Conservation (phyloP, 495 filamentous ascomycete species). For the Neurospora terricola region DNA sequence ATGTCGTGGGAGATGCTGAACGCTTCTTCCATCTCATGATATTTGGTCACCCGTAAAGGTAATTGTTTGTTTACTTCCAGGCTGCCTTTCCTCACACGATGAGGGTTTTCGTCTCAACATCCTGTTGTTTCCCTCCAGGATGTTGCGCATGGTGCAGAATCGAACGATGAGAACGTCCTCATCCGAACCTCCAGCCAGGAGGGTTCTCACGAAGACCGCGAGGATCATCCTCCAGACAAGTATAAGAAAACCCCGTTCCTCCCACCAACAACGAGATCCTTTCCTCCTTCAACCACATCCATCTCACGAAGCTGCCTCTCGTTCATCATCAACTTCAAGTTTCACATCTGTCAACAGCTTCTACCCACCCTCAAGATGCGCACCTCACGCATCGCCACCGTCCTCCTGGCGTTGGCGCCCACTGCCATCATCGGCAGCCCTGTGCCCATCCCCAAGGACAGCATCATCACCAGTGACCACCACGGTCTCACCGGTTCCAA, state of each 20-base stretch:
- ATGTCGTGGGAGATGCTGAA: too few relatives aligned
- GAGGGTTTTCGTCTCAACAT: neutral
- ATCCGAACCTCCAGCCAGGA: neutral
- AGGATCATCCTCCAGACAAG: neutral
- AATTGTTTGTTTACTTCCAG: neutral
- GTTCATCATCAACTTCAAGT: neutral
- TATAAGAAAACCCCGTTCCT: neutral
- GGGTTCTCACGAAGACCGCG: neutral
- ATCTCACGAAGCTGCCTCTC: neutral
- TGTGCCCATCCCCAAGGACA: neutral
- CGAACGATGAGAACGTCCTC: accelerated
- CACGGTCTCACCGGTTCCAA: neutral
- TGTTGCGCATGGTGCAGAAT: neutral
- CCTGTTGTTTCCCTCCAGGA: neutral
- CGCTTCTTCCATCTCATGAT: too few relatives aligned
- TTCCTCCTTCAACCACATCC: neutral
- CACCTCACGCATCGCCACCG: neutral
- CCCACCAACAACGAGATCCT: neutral
- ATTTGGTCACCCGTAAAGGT: too few relatives aligned
- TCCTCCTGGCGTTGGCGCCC: neutral
- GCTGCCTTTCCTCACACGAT: neutral
- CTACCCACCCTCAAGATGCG: neutral
- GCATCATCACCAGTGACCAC: neutral
- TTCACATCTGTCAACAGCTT: neutral
- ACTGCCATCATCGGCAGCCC: neutral